A percentile compares a stretch with the other conserved stretches of the same genome.
Evolutionary conservation across 495 filamentous ascomycete species (phyloP).

Genomic region (Elaphomyces granulatus): DNA sequence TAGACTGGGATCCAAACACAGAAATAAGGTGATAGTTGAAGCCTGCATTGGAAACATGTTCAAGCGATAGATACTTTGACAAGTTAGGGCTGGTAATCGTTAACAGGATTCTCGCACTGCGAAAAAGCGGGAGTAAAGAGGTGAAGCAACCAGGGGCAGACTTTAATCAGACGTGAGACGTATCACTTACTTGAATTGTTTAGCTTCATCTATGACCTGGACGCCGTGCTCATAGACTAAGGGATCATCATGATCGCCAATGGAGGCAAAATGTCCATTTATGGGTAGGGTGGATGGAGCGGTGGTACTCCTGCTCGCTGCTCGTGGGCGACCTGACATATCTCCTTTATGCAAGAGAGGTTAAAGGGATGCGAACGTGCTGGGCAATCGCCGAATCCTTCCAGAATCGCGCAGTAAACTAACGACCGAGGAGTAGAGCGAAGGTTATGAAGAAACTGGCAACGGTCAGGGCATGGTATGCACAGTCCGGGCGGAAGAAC

Average conservation of each 20-base stretch:
- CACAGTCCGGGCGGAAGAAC: too few relatives aligned
- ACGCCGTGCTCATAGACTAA: constrained; percentile 76
- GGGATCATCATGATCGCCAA: constrained; percentile 53
- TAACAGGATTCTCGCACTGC: too few relatives aligned
- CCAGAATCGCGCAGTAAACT: too few relatives aligned
- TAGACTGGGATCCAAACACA: constrained; percentile 97
- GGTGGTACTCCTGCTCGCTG: constrained; percentile 25
- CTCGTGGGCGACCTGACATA: constrained; percentile 21
- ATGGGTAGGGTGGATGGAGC: constrained; percentile 50
- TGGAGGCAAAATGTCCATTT: constrained; percentile 79
- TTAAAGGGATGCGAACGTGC: too few relatives aligned
- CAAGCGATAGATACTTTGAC: constrained; percentile 62
- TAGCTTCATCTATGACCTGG: constrained; percentile 91
- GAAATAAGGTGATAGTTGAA: constrained; percentile 99
- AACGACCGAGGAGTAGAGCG: too few relatives aligned
- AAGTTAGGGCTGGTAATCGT: constrained; percentile 50
- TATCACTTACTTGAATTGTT: constrained; percentile 91
- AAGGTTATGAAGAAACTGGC: too few relatives aligned
- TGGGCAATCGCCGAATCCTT: too few relatives aligned
- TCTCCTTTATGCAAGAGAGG: too few relatives aligned
- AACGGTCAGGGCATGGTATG: too few relatives aligned
- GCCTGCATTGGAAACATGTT: constrained; percentile 67
- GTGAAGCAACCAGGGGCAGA: too few relatives aligned
- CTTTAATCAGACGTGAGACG: too few relatives aligned
- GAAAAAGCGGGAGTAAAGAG: too few relatives aligned